These are phyloP conservation scores for Rhizopus stolonifer DNA, from an alignment of 371 early-diverging fungal species.

Conservation along the genomic window DNA sequence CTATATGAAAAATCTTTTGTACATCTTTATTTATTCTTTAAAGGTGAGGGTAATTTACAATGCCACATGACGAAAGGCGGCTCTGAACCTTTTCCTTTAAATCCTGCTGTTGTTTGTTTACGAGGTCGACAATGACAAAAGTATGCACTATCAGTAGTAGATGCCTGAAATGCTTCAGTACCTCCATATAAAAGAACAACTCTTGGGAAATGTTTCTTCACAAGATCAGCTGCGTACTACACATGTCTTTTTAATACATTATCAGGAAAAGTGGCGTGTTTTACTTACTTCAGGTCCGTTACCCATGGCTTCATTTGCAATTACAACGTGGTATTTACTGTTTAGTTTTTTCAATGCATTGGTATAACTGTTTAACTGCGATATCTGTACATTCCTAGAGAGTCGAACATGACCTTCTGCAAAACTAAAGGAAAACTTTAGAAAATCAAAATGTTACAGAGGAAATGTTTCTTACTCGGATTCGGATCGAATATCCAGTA, in stretches of 20 bases:
- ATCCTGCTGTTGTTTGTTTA: constrained; percentile 46
- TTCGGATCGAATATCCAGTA: constrained; percentile 63
- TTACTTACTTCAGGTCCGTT: constrained; percentile 53
- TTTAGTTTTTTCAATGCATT: constrained; percentile 53
- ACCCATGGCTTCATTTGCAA: constrained; percentile 45
- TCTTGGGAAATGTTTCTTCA: constrained; percentile 45
- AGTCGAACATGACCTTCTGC: constrained; percentile 56
- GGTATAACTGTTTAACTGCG: constrained; percentile 48
- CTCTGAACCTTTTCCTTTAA: constrained; percentile 50
- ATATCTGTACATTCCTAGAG: constrained; percentile 54
- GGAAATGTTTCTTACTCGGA: constrained; percentile 45
- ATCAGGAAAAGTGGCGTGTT: neutral
- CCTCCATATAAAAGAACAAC: constrained; percentile 61
- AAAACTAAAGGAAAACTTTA: constrained; percentile 37
- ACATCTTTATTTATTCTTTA: constrained; percentile 19
- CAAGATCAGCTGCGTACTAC: constrained; percentile 55
- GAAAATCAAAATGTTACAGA: neutral
- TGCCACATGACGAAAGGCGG: constrained; percentile 53
- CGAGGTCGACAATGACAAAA: constrained; percentile 46
- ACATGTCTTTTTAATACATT: neutral
- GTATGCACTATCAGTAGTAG: constrained; percentile 11
- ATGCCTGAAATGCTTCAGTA: constrained; percentile 47
- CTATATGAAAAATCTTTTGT: neutral
- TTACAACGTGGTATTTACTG: constrained; percentile 59
- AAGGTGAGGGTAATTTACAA: constrained; percentile 42